Base-by-base conservation (phyloP, 2,329 filamentous ascomycete species). In the Hymenoscyphus infarciens region DNA sequence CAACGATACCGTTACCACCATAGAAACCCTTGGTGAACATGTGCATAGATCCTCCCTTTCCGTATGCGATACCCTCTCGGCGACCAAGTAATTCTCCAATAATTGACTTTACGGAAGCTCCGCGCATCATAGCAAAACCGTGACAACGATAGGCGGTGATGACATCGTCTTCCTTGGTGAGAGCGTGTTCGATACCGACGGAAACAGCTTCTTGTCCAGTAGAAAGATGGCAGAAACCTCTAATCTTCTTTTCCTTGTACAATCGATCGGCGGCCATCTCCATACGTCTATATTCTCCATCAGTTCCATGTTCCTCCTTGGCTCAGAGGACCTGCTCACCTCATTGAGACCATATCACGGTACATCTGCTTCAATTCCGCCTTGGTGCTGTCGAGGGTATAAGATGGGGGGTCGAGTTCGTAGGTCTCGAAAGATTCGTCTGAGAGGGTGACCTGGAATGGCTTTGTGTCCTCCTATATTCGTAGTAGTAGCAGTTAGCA, bases 161-260 rank as follows among this genome's bases (percentile, higher is more conserved):
- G 70, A 99, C 79, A 76, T 97, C 92, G 83, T 99, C 95, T 71
- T 88, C 80, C 80, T 91, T 92, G 74, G 87, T 91, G 76, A 99
- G 90, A 70, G 93, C 93, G 78, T 97, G 91, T 82, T 99, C 95
- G 75, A 99, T 98, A 77, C 95, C 95, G 72, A 93, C 88, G 64
- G 95, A 92, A 70, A 99, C 95, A 69, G 95, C 95, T 85, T 99
- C 95, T 81, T 99, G 95, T 67, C 95, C 95, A 64, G 90, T 96
- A 64, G 95, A 98, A 79, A 99, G 81, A 82, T 99, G 95, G 83
- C 95, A 99, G 90, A 99, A 99, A 82, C 95, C 95, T 74, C 95
- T 91, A 74, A 99, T 98, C 86, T 99, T 98, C 89, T 99, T 99
- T 84, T 98, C 95, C 85, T 99, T 99, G 91, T 99, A 99, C 75